Evolutionary conservation across 1,139 yeast genomes (phyloP).

Genomic region (Hansenula anomala): DNA sequence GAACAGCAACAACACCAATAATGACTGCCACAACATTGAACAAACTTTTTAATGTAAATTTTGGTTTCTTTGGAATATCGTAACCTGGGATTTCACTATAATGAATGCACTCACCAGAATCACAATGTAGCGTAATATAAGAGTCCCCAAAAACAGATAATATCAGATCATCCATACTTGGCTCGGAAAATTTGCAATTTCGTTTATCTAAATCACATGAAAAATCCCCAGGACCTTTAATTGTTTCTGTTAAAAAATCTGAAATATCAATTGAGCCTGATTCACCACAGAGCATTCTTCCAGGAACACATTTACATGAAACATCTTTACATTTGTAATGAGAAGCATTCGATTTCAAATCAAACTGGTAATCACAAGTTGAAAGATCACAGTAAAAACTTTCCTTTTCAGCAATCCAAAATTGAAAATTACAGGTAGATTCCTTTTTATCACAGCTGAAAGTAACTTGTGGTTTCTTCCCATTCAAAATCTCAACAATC

Average conservation of each 20-base stretch:
- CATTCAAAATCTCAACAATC: slow-evolving; percentile 72
- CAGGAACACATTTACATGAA: slow-evolving; percentile 85
- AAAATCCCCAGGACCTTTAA: slow-evolving; percentile 90
- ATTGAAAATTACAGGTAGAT: slow-evolving; percentile 77
- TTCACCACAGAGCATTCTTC: slow-evolving; percentile 89
- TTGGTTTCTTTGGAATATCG: slow-evolving; percentile 55
- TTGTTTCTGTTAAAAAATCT: slow-evolving; percentile 86
- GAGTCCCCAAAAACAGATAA: slow-evolving; percentile 91
- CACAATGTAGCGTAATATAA: slow-evolving; percentile 72
- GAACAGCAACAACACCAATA: slow-evolving; percentile 30
- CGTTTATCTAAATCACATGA: slow-evolving; percentile 61
- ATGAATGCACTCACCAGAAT: slow-evolving; percentile 88
- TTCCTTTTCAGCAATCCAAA: slow-evolving; percentile 90
- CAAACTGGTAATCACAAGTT: slow-evolving; percentile 65
- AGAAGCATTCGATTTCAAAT: slow-evolving; percentile 59
- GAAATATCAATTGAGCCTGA: slow-evolving; percentile 92
- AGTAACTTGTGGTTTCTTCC: slow-evolving; percentile 86
- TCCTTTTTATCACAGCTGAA: slow-evolving; percentile 77
- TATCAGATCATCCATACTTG: slow-evolving; percentile 92
- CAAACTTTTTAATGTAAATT: slow-evolving; percentile 45
- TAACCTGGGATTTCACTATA: slow-evolving; percentile 92
- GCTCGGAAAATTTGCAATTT: slow-evolving; percentile 81
- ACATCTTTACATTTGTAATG: slow-evolving; percentile 75
- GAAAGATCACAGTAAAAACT: slow-evolving; percentile 84
- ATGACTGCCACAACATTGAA: slow-evolving; percentile 48